Percentiles rank a stretch among this genome's conserved stretches.
phyloP scores from a whole-genome alignment of 352 stramenopile species.

The Globisporangium cylindrosporum region DNA sequence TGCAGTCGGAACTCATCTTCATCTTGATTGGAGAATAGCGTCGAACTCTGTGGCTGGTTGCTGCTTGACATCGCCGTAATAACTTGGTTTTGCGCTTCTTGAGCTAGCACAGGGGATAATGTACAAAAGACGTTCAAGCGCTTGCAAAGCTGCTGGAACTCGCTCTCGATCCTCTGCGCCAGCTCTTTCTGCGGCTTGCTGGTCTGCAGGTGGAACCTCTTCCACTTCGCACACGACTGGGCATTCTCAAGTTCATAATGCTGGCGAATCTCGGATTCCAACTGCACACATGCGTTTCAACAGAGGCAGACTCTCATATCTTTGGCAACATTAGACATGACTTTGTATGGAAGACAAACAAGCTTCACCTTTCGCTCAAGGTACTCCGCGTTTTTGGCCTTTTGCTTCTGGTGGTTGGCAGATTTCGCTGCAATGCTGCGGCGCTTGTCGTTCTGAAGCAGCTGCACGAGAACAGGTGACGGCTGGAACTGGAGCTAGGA shows the following conservation, averaged over 20 bases:
- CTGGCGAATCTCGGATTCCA: conserved; percentile 56
- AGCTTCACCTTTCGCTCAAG: conserved; percentile 46
- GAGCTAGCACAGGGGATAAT: not conserved
- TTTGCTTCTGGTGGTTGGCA: conserved; percentile 28
- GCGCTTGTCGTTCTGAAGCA: conserved; percentile 39
- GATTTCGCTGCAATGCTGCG: conserved; percentile 16
- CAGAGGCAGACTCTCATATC: not conserved
- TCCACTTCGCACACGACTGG: conserved; percentile 50
- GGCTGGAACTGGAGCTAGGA: conserved; percentile 50
- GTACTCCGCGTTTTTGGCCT: conserved; percentile 38
- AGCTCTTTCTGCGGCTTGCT: conserved; percentile 23
- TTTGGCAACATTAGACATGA: not conserved
- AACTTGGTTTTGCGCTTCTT: not conserved
- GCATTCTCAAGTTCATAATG: conserved; percentile 54
- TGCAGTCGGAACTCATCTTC: conserved; percentile 23
- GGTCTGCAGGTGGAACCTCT: conserved; percentile 38
- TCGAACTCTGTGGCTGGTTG: not conserved
- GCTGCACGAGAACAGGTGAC: conserved; percentile 40
- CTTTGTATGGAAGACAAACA: not conserved
- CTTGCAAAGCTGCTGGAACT: conserved; percentile 30
- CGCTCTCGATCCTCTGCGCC: conserved; percentile 25
- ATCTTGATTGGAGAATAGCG: not conserved
- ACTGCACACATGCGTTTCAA: conserved; percentile 18
- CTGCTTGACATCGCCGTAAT: not conserved
- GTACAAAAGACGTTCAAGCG: not conserved